Conservation (phyloP, 371 early-diverging fungal genomes). For the Rhizomucor pusillus region DNA sequence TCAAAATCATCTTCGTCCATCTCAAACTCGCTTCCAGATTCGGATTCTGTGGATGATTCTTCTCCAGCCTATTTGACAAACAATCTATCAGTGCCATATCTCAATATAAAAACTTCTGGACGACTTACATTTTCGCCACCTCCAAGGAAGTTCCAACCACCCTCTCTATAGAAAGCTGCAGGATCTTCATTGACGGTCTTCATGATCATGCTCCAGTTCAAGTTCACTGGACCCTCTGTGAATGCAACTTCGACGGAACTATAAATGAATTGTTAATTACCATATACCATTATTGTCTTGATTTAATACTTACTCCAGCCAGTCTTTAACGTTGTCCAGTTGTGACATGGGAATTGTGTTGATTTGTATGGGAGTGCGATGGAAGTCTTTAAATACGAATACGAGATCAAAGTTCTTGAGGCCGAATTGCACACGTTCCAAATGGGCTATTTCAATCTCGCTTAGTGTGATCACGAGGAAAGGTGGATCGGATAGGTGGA, state of each 20-base stretch:
- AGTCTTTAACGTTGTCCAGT: conserved; percentile 96
- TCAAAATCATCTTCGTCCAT: conserved; percentile 47
- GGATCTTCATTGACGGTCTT: conserved; percentile 98
- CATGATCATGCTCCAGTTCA: conserved; percentile 99
- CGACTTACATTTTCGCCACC: conserved; percentile 61
- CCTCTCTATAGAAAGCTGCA: conserved; percentile 92
- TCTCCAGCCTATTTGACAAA: conserved; percentile 41
- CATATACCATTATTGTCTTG: too few species aligned
- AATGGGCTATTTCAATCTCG: conserved; percentile 97
- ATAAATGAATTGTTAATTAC: too few species aligned
- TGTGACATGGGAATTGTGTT: conserved; percentile 95
- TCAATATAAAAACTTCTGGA: neutral
- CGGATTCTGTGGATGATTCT: conserved; percentile 35
- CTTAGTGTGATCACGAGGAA: conserved; percentile 91
- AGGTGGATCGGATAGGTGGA: conserved; percentile 97
- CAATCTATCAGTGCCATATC: neutral
- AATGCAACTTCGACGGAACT: conserved; percentile 94
- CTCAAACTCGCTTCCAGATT: conserved; percentile 63
- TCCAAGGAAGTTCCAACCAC: conserved; percentile 96
- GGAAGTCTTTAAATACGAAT: conserved; percentile 97
- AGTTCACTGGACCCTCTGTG: conserved; percentile 96
- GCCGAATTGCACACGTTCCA: conserved; percentile 98
- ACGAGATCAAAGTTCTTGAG: conserved; percentile 99
- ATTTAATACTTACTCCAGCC: conserved; percentile 82
- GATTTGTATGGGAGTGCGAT: conserved; percentile 90